phyloP scores from a whole-genome alignment of 2,329 filamentous ascomycete genomes.

The Xylariaceae sp. region DNA sequence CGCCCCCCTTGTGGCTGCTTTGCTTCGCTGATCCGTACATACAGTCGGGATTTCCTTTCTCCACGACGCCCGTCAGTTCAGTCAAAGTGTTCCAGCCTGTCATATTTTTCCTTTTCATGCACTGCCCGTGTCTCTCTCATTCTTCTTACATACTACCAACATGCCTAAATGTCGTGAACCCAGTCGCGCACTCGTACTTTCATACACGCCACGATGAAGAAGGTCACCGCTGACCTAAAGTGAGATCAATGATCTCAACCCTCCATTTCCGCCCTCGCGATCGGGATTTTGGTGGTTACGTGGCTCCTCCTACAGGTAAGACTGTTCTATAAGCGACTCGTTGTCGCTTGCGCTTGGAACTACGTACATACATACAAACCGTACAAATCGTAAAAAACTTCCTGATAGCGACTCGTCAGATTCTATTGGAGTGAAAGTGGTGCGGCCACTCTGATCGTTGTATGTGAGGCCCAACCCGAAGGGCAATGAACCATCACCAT shows the following conservation, averaged over 20 bases:
- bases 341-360: not conserved
- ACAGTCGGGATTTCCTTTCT: too few relatives aligned
- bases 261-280: not conserved
- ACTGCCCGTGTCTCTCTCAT: too few relatives aligned
- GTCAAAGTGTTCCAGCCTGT: too few relatives aligned
- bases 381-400: not conserved
- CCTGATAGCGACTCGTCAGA: not conserved
- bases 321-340: not conserved
- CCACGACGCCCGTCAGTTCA: too few relatives aligned
- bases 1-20: too few relatives aligned
- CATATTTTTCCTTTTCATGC: too few relatives aligned
- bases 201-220: too few relatives aligned
- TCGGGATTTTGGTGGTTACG: not conserved
- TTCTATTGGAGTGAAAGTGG: not conserved
- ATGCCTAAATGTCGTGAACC: too few relatives aligned
- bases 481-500: not conserved
- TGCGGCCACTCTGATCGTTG: not conserved
- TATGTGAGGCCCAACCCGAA: not conserved
- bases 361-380: not conserved
- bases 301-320: not conserved
- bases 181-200: too few relatives aligned
- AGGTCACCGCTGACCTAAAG: too few relatives aligned
- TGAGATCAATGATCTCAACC: not conserved
- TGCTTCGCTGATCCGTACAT: too few relatives aligned
- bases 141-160: too few relatives aligned